Conservation (phyloP, 164 flowering plant species). For the Kingdonia uniflora region DNA sequence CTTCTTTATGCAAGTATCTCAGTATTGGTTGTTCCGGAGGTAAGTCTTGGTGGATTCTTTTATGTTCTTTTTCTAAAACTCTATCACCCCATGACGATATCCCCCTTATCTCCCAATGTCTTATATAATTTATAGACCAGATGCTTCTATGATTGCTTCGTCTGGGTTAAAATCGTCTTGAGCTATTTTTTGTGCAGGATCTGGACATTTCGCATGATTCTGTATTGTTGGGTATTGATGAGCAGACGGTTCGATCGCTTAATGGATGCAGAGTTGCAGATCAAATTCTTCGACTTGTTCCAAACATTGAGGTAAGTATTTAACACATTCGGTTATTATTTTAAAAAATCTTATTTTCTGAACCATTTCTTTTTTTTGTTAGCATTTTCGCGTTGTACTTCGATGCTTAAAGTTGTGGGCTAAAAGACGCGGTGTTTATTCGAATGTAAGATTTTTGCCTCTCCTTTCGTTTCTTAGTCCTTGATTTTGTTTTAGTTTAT, state of each 20-base stretch:
- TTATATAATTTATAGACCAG: too few species aligned
- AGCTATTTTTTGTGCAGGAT: conserved; percentile 16
- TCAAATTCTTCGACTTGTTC: conserved; percentile 39
- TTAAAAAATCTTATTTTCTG: conserved; percentile 22
- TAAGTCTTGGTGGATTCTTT: conserved; percentile 20
- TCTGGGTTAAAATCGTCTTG: too few species aligned
- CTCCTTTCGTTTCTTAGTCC: background rate
- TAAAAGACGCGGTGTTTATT: conserved; percentile 89
- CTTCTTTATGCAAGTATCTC: conserved; percentile 91
- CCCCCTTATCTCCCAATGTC: too few species aligned
- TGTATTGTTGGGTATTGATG: conserved; percentile 32
- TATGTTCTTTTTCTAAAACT: background rate
- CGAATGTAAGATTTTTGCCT: conserved; percentile 55
- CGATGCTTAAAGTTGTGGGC: conserved; percentile 94
- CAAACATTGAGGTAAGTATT: conserved; percentile 31
- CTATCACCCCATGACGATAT: too few species aligned
- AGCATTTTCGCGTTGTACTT: conserved; percentile 82
- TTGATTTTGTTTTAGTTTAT: background rate
- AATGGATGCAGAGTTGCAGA: conserved; percentile 51
- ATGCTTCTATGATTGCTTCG: too few species aligned
- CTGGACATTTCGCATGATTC: conserved; percentile 39
- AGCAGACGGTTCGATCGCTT: conserved; percentile 39
- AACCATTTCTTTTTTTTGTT: conserved; percentile 7
- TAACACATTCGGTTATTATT: background rate
- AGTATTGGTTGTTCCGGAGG: conserved; percentile 76